Evolutionary conservation across 805 yeast genomes (phyloP).

Genomic region (Candida incommunis): DNA sequence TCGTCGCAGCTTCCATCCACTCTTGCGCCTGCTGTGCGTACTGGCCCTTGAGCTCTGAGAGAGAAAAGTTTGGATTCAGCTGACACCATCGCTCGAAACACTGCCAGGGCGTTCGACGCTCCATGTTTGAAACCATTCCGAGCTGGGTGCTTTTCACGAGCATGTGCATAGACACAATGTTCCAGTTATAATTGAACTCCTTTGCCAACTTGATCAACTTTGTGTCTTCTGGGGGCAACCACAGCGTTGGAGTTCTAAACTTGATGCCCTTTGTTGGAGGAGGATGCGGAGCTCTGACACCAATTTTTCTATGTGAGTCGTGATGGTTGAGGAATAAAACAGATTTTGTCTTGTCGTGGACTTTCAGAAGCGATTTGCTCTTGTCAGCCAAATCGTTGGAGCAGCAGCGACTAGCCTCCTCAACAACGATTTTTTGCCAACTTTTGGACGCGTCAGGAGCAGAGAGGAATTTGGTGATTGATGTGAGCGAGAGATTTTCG

Average conservation of each 20-base stretch:
- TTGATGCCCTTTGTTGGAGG: slow-evolving; percentile 74
- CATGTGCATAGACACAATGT: slow-evolving; percentile 69
- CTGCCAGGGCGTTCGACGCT: slow-evolving; percentile 97
- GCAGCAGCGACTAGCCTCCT: slow-evolving; percentile 6
- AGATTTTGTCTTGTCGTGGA: slow-evolving; percentile 1
- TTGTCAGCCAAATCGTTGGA: background rate
- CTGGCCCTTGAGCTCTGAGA: slow-evolving; percentile 76
- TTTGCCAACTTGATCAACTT: slow-evolving; percentile 66
- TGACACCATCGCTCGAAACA: slow-evolving; percentile 95
- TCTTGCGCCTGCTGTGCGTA: slow-evolving; percentile 71
- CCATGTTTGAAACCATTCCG: slow-evolving; percentile 73
- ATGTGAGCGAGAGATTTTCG: slow-evolving; percentile 13
- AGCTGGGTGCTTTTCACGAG: slow-evolving; percentile 44
- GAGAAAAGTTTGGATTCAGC: slow-evolving; percentile 75
- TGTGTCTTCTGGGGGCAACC: slow-evolving; percentile 92
- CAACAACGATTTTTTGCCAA: slow-evolving; percentile 21
- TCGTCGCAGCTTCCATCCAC: slow-evolving; percentile 87
- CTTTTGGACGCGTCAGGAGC: slow-evolving; percentile 14
- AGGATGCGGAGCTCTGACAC: slow-evolving; percentile 77
- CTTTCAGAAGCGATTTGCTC: background rate
- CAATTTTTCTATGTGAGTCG: slow-evolving; percentile 13
- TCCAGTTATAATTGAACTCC: slow-evolving; percentile 88
- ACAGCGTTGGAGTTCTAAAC: slow-evolving; percentile 78
- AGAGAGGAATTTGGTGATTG: slow-evolving; percentile 19
- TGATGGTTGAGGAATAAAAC: slow-evolving; percentile 2